Conservation (phyloP, 1,284 basidiomycete genomes). For the Coniophora puteana region DNA sequence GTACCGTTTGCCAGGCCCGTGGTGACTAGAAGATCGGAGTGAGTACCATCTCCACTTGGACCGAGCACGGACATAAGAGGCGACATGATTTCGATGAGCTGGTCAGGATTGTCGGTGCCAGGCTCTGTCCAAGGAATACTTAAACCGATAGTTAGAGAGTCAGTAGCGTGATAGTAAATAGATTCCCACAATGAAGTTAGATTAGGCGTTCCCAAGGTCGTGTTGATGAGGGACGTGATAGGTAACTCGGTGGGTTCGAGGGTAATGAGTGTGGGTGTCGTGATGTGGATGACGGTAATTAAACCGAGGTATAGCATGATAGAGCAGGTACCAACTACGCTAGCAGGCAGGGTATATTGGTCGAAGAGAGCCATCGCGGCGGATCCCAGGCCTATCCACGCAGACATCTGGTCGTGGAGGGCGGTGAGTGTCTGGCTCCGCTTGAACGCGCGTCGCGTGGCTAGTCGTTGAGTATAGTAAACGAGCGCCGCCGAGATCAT, state of each 20-base stretch:
- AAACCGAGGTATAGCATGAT: conserved; percentile 9
- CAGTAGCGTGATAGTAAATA: not conserved
- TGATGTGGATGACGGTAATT: conserved; percentile 15
- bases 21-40: not conserved
- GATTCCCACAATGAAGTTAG: not conserved
- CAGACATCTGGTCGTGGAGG: conserved; percentile 13
- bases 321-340: not conserved
- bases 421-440: conserved; percentile 13
- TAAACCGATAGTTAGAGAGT: no score
- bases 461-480: conserved; percentile 8
- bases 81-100: no score
- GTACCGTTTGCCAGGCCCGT: not conserved
- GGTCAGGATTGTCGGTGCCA: no score
- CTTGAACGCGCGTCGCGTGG: not conserved
- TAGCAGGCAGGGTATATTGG: conserved; percentile 11
- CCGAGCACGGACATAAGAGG: not conserved
- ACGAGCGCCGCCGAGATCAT: conserved; percentile 12
- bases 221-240: not conserved
- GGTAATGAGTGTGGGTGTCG: conserved; percentile 18
- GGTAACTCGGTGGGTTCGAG: conserved; percentile 13
- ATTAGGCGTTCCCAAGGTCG: not conserved
- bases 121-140: no score
- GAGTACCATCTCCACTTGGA: not conserved
- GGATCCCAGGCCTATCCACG: conserved; percentile 19
- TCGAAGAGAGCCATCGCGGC: conserved; percentile 12